phyloP scores from a whole-genome alignment of 768 basidiomycete species.

The Lepiota brunneoincarnata region DNA sequence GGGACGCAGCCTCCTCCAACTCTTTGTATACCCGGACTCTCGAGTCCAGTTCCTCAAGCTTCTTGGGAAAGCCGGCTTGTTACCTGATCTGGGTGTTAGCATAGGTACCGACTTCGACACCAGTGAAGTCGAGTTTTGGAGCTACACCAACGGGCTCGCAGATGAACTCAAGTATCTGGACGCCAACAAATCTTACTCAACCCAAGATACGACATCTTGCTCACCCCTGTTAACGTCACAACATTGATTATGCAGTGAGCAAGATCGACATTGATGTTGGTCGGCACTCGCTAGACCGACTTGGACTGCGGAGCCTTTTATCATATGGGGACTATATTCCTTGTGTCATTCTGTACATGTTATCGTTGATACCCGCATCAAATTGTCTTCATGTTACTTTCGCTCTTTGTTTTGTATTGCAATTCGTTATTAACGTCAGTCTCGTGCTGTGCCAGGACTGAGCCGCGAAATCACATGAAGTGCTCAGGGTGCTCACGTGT shows the following conservation, averaged over 20 bases:
- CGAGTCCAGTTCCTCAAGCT: conserved; percentile 63
- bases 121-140: conserved; percentile 65
- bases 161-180: conserved; percentile 10
- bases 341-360: no score
- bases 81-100: conserved; percentile 31
- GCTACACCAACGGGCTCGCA: conserved; percentile 39
- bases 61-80: conserved; percentile 43
- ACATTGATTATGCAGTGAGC: no score
- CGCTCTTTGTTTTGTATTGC: no score
- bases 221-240: neutral
- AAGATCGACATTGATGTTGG: no score
- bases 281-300: no score
- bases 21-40: conserved; percentile 76
- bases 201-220: neutral
- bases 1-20: conserved; percentile 53
- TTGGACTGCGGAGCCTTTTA: no score
- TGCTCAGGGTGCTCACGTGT: neutral
- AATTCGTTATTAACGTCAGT: no score
- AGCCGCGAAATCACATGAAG: conserved; percentile 3
- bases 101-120: conserved; percentile 28
- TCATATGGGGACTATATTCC: no score
- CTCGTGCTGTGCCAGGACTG: no score
- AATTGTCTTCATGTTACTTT: no score
- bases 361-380: neutral
- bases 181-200: neutral